Base-by-base conservation (phyloP, 768 basidiomycete genomes). In the Steccherinum ochraceum region DNA sequence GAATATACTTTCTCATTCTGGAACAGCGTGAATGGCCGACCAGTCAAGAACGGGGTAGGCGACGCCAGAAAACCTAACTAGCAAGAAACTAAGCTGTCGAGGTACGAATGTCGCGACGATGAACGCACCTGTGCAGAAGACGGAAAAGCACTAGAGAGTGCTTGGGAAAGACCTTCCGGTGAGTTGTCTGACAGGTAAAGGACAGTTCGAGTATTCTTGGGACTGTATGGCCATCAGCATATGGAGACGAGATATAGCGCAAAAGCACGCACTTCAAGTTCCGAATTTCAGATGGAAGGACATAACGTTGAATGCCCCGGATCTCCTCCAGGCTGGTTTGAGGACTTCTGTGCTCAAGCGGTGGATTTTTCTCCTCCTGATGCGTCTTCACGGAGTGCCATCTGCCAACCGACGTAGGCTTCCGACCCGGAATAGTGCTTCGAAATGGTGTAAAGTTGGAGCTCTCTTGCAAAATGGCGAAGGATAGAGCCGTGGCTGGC, bases 21-120 rank as follows among this genome's bases (percentile, higher is more conserved):
- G 52, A 89, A 81, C 10, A 91, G 69, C 0, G 89, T 90, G 24
- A 84, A 78, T 0, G 83, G 81, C 18, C 84, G 69, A 12, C 88
- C 89, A 1, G 86, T 90, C 4, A 88, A 67, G 62, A 91, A 91
- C 0, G 88, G 87, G 2, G 89, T 91, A 2, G 87, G 83, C 0
- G 87, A 72, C 0, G 82, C 84, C 19, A 85, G 64, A 18, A 90
- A 72, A 3, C 87, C 86, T 48, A 88, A 66, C 80, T 88, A 59
- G n/a, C 16, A 16, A 43, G 35, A 49, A 52, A 27, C 23, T 45
- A 21, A n/a, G 5, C 26, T 35, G 13, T 48, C 4, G 52, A 13
- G 50, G 30, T 10, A 23, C 18, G 10, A n/a, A 18, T 3, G 27
- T 19, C 12, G 5, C 16, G 24, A 49, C 40, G 40, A 10, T 27